Percentiles rank a stretch among this genome's conserved stretches.
Evolutionary conservation across 495 filamentous ascomycete genomes (phyloP).

Genomic region (Jackrogersella minutella): DNA sequence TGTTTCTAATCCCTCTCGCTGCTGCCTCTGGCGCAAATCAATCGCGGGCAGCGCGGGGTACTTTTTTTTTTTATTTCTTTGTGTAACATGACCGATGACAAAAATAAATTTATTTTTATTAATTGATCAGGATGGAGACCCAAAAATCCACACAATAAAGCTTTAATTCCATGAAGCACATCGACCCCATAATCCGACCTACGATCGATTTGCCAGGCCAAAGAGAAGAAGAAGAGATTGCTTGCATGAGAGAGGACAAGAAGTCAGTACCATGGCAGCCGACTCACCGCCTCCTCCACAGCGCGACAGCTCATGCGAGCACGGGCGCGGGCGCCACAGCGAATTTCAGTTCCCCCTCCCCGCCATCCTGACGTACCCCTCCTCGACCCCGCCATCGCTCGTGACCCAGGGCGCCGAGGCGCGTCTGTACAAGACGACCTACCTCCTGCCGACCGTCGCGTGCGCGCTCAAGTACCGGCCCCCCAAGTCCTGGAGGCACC

Average conservation of each 20-base stretch:
- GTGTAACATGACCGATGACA: conserved; percentile 9
- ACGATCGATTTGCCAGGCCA: conserved; percentile 5
- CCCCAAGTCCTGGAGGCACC: conserved; percentile 90
- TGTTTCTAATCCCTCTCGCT: background rate
- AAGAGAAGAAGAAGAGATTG: background rate
- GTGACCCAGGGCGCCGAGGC: conserved; percentile 95
- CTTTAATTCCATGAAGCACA: background rate
- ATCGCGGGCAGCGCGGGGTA: conserved; percentile 15
- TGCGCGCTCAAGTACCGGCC: conserved; percentile 94
- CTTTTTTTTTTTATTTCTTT: background rate
- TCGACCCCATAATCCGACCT: background rate
- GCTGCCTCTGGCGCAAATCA: conserved; percentile 12
- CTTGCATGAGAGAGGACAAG: background rate
- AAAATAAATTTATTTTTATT: background rate
- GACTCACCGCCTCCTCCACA: conserved; percentile 19
- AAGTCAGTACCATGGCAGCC: conserved; percentile 29
- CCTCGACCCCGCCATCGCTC: conserved; percentile 64
- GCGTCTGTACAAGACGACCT: conserved; percentile 86
- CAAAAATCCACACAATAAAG: background rate
- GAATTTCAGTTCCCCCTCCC: conserved; percentile 63
- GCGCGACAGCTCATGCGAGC: background rate
- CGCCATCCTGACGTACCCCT: conserved; percentile 66
- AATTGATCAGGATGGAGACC: background rate
- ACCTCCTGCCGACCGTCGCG: conserved; percentile 71
- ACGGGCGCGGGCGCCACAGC: background rate